These are phyloP conservation scores for Tulasnella sp. DNA, from an alignment of 768 basidiomycete species.

Conservation along the genomic window DNA sequence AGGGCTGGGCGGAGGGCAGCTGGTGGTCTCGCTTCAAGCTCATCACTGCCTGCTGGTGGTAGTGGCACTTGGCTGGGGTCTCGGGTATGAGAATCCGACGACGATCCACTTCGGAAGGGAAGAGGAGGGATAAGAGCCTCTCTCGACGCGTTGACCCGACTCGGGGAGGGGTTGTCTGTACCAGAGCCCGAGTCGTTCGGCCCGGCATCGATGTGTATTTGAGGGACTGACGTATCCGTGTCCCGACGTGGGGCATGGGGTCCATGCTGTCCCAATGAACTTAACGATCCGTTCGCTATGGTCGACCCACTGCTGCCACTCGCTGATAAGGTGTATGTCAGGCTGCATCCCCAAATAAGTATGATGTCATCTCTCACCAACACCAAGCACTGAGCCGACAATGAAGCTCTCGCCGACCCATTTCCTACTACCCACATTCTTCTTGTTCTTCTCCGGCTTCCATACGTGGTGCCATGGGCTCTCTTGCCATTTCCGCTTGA, in stretches of 20 bases:
- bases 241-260: too few relatives aligned
- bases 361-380: neutral
- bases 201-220: too few relatives aligned
- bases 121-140: neutral
- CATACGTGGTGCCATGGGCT: conserved; percentile 11
- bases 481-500: conserved; percentile 10
- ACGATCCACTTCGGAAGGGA: neutral
- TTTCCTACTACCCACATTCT: neutral
- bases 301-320: neutral
- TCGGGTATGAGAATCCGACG: neutral
- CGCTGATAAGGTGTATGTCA: neutral
- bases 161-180: neutral
- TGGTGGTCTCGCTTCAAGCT: neutral
- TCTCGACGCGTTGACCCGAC: too few relatives aligned
- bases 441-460: neutral
- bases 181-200: too few relatives aligned
- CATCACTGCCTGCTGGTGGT: neutral
- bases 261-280: neutral
- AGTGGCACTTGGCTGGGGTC: neutral
- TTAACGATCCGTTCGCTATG: neutral
- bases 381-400: conserved; percentile 8
- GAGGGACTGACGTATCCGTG: too few relatives aligned
- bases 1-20: conserved; percentile 1
- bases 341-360: neutral
- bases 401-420: conserved; percentile 14